Conservation (phyloP, 1,284 basidiomycete genomes). For the Phaffia rhodozyma region DNA sequence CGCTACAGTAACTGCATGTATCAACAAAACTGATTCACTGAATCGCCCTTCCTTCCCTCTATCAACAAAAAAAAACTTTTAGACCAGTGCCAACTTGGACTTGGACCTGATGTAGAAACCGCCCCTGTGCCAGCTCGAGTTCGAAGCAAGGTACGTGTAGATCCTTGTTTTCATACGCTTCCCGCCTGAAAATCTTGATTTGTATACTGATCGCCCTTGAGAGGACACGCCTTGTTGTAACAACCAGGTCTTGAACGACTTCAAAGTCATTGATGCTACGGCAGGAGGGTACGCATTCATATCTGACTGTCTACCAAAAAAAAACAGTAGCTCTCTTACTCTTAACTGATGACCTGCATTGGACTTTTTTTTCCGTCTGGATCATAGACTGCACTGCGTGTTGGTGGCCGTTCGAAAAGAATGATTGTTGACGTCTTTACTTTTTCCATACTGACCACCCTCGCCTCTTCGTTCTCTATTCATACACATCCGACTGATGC, state of each 20-base stretch:
- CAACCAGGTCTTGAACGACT: constrained; percentile 13
- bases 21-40: not conserved
- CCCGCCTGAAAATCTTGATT: not conserved
- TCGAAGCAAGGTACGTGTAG: constrained; percentile 48
- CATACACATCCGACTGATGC: too few species aligned
- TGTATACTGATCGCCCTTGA: constrained; percentile 35
- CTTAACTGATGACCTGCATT: not conserved
- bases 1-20: not conserved
- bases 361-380: not conserved
- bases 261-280: constrained; percentile 11
- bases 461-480: too few species aligned
- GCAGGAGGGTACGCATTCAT: constrained; percentile 11
- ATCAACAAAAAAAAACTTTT: not conserved
- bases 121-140: constrained; percentile 52
- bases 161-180: constrained; percentile 26
- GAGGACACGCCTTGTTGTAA: constrained; percentile 10
- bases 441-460: too few species aligned
- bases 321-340: too few species aligned
- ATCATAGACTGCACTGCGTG: constrained; percentile 1
- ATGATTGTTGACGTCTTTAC: too few species aligned
- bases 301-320: too few species aligned
- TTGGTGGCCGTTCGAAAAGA: constrained; percentile 1
- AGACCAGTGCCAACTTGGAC: constrained; percentile 39
- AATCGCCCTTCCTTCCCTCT: not conserved
- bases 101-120: constrained; percentile 36